Evolutionary conservation across 768 basidiomycete genomes (phyloP).

Genomic region (Lepiota brunneoincarnata): DNA sequence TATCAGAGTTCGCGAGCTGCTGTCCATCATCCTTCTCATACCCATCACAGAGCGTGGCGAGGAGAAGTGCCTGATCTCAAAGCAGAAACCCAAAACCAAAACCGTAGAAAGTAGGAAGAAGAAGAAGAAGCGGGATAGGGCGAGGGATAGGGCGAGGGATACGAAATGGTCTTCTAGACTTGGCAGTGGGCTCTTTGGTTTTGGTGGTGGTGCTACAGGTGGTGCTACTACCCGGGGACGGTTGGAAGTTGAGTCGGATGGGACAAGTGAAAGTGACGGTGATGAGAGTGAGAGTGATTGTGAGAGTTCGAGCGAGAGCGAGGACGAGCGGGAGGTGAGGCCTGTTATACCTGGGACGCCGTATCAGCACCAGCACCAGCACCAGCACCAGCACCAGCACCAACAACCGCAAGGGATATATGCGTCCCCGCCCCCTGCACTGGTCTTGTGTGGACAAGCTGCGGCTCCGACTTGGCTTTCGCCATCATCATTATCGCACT

Average conservation of each 20-base stretch:
- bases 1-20: too few relatives aligned
- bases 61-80: neutral
- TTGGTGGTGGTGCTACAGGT: too few relatives aligned
- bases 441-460: too few relatives aligned
- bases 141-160: conserved; percentile 3
- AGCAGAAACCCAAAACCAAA: neutral
- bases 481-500: neutral
- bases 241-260: conserved; percentile 4
- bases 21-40: too few relatives aligned
- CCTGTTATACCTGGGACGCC: too few relatives aligned
- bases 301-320: neutral
- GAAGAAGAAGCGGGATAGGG: conserved; percentile 6
- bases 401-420: too few relatives aligned
- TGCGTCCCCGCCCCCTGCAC: too few relatives aligned
- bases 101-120: neutral
- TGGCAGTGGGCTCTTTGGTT: too few relatives aligned
- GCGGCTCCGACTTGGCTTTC: too few relatives aligned
- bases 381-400: neutral
- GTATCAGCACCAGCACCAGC: neutral
- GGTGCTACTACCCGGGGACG: too few relatives aligned
- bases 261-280: conserved; percentile 1
- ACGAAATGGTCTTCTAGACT: neutral
- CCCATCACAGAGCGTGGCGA: too few relatives aligned
- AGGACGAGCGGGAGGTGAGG: neutral
- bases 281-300: neutral